Base-by-base conservation (phyloP, 2,329 filamentous ascomycete species). In the Colletotrichum chlorophyti region DNA sequence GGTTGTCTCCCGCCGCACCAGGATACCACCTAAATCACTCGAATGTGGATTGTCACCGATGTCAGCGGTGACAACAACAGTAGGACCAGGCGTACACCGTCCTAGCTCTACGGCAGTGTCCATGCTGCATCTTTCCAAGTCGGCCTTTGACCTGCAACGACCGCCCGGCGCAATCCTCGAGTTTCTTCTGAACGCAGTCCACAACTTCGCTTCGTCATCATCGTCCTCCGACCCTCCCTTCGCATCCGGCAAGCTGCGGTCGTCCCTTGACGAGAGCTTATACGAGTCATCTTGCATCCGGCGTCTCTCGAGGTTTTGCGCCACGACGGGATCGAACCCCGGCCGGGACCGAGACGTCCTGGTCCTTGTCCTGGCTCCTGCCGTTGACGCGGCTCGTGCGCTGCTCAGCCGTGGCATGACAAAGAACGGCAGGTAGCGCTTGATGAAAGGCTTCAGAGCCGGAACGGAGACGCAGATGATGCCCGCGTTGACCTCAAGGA, bases 361-460 rank as follows among this genome's bases (percentile, higher is more conserved):
- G n/a, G 14, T 15, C 27, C 24, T 24, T 15, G 7, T 4, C 9
- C 12, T n/a, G n/a, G n/a, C n/a, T n/a, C 35, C 32, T 26, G 29
- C 21, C 12, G 21, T 21, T 26, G 27, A 35, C 5, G 40, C 31
- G 9, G 21, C 27, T 23, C 38, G 42, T 26, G 26, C 42, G 50
- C 31, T 38, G 24, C 48, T 31, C 7, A 46, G n/a, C 17, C 40
- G 50, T 7, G 57, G 47, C 19, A n/a, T 19, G 40, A 63, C 26
- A 15, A 63, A 24, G 27, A 46, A 17, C 3, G 60, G 60, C 26
- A 65, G 55, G 43, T 63, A 63, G 5, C 53, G 62, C 31, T 58
- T 50, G 34, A 64, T 58, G 50, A 65, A 63, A 7, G 63, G 62
- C 37, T 63, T 57, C 10, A 62, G 40, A 9, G 55, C 60, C 9